These are phyloP conservation scores for Groenewaldozyma salmanticensis DNA, from an alignment of 805 yeast genomes.

Conservation along the genomic window DNA sequence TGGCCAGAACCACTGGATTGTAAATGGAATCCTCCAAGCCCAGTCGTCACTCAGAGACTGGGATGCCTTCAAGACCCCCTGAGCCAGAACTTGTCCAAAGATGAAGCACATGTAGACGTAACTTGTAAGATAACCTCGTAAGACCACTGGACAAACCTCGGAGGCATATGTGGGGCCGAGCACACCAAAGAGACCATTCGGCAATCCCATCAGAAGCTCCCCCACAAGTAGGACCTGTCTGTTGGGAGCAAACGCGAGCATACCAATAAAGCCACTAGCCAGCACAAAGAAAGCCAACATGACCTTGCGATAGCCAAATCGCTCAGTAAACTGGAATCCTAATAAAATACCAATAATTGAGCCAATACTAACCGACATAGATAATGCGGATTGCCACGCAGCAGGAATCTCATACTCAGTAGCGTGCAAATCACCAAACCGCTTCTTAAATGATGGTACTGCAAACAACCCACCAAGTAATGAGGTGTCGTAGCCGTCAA, in stretches of 20 bases:
- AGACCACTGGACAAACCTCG: slow-evolving; percentile 44
- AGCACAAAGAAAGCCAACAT: slow-evolving; percentile 29
- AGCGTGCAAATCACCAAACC: slow-evolving; percentile 29
- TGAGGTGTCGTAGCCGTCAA: slow-evolving; percentile 41
- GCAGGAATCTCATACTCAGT: slow-evolving; percentile 9
- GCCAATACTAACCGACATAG: slow-evolving; percentile 23
- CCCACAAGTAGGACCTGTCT: slow-evolving; percentile 30
- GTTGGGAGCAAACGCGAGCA: slow-evolving; percentile 36
- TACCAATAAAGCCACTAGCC: slow-evolving; percentile 32
- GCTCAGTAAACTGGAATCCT: slow-evolving; percentile 38
- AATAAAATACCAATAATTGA: slow-evolving; percentile 36
- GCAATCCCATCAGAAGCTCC: slow-evolving; percentile 30
- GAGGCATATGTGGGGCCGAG: slow-evolving; percentile 43
- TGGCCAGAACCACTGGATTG: slow-evolving; percentile 53
- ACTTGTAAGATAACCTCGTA: slow-evolving; percentile 41
- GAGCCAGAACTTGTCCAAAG: slow-evolving; percentile 45
- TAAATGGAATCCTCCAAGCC: slow-evolving; percentile 46
- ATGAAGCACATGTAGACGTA: slow-evolving; percentile 45
- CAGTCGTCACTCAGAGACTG: slow-evolving; percentile 20
- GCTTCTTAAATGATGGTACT: slow-evolving; percentile 33
- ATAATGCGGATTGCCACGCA: slow-evolving; percentile 6
- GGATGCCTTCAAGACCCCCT: slow-evolving; percentile 40
- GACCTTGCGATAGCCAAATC: slow-evolving; percentile 37
- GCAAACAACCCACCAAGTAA: slow-evolving; percentile 35
- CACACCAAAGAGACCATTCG: slow-evolving; percentile 46